These are phyloP conservation scores for Priceomyces haplophilus DNA, from an alignment of 805 yeast species.

Conservation along the genomic window DNA sequence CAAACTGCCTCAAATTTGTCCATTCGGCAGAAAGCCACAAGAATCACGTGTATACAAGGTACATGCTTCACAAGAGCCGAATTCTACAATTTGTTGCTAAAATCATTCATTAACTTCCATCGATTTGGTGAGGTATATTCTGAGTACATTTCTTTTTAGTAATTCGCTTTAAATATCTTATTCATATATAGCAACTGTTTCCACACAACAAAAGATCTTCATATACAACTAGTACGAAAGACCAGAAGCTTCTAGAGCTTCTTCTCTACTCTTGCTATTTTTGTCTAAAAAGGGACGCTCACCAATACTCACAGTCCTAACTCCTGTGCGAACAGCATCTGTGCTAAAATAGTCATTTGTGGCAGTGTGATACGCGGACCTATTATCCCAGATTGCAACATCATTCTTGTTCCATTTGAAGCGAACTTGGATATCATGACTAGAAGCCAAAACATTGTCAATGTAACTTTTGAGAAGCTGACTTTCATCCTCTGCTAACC, in stretches of 20 bases:
- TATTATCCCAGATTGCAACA: constrained; percentile 56
- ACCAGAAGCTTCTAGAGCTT: constrained; percentile 4
- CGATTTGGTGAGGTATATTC: no score
- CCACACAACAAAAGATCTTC: no score
- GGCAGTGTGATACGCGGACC: constrained; percentile 35
- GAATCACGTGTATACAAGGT: no score
- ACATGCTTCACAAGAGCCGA: no score
- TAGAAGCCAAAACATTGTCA: constrained; percentile 41
- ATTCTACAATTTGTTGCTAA: no score
- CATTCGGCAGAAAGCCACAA: no score
- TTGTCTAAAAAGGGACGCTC: constrained; percentile 9
- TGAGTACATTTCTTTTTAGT: no score
- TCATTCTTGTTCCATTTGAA: constrained; percentile 43
- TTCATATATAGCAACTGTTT: no score
- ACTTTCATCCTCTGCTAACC: constrained; percentile 8
- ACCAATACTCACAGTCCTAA: constrained; percentile 10
- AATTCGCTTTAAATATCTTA: no score
- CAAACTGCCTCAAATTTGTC: no score
- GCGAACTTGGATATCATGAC: constrained; percentile 51
- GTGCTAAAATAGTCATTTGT: constrained; percentile 8
- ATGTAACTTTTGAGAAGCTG: constrained; percentile 45
- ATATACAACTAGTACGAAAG: background rate
- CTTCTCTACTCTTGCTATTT: constrained; percentile 7
- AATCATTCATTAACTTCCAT: no score
- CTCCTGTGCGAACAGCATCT: constrained; percentile 7